Evolutionary conservation across 306 rosid genomes (phyloP).

Genomic region (Arachis hypogaea): DNA sequence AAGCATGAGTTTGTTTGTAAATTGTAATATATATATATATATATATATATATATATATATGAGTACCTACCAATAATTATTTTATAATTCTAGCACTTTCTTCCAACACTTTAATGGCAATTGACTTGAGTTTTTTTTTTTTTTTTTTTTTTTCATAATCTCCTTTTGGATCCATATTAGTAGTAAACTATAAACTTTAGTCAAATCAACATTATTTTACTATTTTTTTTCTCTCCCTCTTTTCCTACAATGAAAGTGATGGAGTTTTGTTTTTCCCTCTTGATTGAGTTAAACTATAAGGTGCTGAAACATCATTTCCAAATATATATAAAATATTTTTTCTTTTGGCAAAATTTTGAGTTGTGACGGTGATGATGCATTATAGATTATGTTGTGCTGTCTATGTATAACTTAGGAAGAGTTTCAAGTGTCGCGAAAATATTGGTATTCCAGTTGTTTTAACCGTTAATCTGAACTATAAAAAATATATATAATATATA

Average conservation of each 20-base stretch:
- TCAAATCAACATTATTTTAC: constrained; percentile 1
- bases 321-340: not conserved
- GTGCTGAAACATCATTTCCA: constrained; percentile 38
- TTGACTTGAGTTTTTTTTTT: not conserved
- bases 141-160: not conserved
- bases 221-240: not conserved
- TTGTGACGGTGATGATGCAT: constrained; percentile 37
- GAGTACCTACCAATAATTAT: constrained; percentile 17
- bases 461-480: too few relatives aligned
- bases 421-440: too few relatives aligned
- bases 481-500: too few relatives aligned
- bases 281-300: not conserved
- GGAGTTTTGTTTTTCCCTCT: not conserved
- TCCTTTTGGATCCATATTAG: not conserved
- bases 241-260: not conserved
- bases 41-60: not conserved
- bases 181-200: not conserved
- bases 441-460: too few relatives aligned
- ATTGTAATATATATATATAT: too few relatives aligned
- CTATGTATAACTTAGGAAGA: constrained; percentile 28
- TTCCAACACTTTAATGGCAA: not conserved
- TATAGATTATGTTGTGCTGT: constrained; percentile 34
- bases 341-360: constrained; percentile 12
- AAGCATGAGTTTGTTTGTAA: constrained; percentile 2
- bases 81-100: constrained; percentile 18